A percentile compares a stretch with the other conserved stretches of the same genome.
Evolutionary conservation across 495 filamentous ascomycete species (phyloP).

Genomic region (Neurospora sp.): DNA sequence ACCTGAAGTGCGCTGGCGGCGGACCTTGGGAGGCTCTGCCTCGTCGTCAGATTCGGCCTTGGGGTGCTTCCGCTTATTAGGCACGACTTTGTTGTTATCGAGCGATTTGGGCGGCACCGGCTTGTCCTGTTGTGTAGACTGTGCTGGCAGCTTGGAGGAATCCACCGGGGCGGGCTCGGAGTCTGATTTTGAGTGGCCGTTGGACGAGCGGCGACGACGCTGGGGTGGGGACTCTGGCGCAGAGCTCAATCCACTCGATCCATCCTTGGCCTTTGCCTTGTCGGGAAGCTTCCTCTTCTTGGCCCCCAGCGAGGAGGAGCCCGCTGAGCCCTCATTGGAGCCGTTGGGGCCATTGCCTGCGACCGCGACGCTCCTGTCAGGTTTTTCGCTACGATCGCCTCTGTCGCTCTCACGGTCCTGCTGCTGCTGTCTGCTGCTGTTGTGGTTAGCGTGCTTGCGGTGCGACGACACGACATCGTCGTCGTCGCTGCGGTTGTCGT

Average conservation of each 20-base stretch:
- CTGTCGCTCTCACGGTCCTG: constrained; percentile 16
- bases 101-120: constrained; percentile 15
- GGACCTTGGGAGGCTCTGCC: constrained; percentile 34
- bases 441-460: constrained; percentile 26
- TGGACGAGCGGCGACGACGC: constrained; percentile 30
- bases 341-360: constrained; percentile 7
- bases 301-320: constrained; percentile 15
- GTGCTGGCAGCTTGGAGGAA: constrained; percentile 23
- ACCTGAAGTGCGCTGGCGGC: constrained; percentile 38
- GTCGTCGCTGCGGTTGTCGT: constrained; percentile 46
- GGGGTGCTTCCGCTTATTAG: constrained; percentile 35
- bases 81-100: constrained; percentile 24
- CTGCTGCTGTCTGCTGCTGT: constrained; percentile 1
- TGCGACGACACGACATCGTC: constrained; percentile 21
- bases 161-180: constrained; percentile 32
- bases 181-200: constrained; percentile 34
- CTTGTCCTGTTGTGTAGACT: constrained; percentile 22
- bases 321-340: constrained; percentile 7
- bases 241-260: constrained; percentile 45
- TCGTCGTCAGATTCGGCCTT: constrained; percentile 42
- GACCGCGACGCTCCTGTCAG: constrained; percentile 13
- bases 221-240: constrained; percentile 40
- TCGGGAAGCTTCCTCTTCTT: constrained; percentile 42
- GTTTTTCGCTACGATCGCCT: constrained; percentile 21
- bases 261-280: constrained; percentile 34